Evolutionary conservation across 257 asterid species (phyloP).

Genomic region (Mitragyna speciosa): DNA sequence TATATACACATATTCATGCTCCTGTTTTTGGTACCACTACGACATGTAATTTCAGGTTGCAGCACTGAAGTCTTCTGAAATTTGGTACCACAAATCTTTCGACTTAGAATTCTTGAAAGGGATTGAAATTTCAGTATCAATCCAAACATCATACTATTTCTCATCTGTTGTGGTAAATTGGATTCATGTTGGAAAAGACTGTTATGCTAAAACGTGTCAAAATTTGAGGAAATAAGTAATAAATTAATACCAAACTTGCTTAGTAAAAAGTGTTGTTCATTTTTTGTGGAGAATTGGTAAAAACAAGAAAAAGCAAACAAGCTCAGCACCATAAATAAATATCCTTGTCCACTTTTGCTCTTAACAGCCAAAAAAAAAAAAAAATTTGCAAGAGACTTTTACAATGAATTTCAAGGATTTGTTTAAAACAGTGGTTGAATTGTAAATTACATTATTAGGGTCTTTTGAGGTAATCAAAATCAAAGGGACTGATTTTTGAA

Average conservation of each 20-base stretch:
- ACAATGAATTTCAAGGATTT: no score
- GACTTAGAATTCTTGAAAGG: background rate
- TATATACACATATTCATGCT: no score
- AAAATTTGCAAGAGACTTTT: no score
- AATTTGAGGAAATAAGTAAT: background rate
- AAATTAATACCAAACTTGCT: background rate
- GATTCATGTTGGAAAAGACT: background rate
- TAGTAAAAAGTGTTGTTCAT: background rate
- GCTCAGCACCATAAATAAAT: no score
- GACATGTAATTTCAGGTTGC: background rate
- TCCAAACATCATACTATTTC: background rate
- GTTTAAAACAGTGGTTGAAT: no score
- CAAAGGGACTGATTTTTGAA: no score
- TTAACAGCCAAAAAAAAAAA: no score
- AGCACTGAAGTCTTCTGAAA: background rate
- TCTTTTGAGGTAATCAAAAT: no score
- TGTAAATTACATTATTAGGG: no score
- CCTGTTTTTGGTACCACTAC: background rate
- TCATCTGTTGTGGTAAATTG: background rate
- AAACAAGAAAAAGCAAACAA: no score
- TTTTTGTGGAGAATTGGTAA: background rate
- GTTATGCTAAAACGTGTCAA: background rate
- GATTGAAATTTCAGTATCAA: background rate
- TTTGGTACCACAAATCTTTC: background rate
- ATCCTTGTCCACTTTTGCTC: no score